A percentile compares a stretch with the other conserved stretches of the same genome.
Evolutionary conservation across 2,329 filamentous ascomycete species (phyloP).

Genomic region (Venturiaceae sp.): DNA sequence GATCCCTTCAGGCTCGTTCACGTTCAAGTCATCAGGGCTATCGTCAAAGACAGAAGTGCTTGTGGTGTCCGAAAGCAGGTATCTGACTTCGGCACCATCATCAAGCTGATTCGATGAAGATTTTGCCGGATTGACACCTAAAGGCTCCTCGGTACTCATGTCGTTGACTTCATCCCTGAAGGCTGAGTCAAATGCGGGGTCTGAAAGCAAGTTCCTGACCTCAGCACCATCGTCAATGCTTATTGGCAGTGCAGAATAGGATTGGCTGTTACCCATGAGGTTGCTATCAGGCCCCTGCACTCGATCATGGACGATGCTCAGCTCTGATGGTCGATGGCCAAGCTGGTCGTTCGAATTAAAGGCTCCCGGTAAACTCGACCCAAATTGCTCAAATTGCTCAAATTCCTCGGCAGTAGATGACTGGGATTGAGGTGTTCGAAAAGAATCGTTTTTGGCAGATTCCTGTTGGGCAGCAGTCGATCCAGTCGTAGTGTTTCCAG

Average conservation of each 20-base stretch:
- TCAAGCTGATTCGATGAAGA: neutral
- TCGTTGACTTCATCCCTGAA: neutral
- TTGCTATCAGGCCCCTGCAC: neutral
- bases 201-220: conserved; percentile 6
- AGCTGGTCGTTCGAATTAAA: neutral
- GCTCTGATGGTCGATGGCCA: no score
- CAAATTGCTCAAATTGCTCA: conserved; percentile 3
- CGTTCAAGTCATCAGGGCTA: neutral
- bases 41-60: neutral
- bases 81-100: neutral
- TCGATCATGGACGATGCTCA: neutral
- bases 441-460: neutral
- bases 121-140: neutral
- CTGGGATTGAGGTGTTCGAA: neutral
- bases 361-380: neutral
- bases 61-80: neutral
- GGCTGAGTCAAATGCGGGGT: conserved; percentile 3
- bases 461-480: neutral
- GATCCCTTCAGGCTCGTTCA: neutral
- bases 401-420: neutral
- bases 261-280: neutral
- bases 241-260: neutral
- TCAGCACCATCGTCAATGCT: conserved; percentile 9
- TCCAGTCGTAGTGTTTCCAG: neutral
- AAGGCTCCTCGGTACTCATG: neutral